Evolutionary conservation across 768 basidiomycete species (phyloP), one percentile per base, ranked within the genome.

Genomic region (Suillus alpinus): DNA sequence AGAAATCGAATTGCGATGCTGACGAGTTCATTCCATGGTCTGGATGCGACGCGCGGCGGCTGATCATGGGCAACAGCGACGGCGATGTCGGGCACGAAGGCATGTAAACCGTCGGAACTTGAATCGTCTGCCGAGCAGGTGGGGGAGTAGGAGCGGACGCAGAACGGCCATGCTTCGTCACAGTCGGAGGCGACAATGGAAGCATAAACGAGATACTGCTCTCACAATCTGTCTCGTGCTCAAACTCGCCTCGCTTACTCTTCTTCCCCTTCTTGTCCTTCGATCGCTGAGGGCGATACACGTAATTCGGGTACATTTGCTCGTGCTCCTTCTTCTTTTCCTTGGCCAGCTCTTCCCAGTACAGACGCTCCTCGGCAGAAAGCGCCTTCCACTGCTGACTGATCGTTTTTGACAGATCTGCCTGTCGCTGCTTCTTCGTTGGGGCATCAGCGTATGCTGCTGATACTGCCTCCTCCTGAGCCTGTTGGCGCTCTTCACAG

Each of bases 301-400:
- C 88, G 73, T 91, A 91, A 72, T 86, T 80, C 67, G 90, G 89
- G 65, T 90, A 87, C 78, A 85, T 77, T 69, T 79, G 76, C 76
- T 87, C 87, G 73, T 91, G 88, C 77, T 91, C 88, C 77, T 83
- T 84, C 81, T 91, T 89, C 78, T 86, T 87, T 74, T 87, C 86
- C 80, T 87, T 88, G 14, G 90, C 90, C 65, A 87, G 73, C 59
- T 84, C 80, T 76, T 91, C 89, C 90, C 90, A 92, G 67, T 85
- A 81, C 68, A 83, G 75, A 57, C 87, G 78, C 74, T 92, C 89
- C 68, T 87, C 87, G 37, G 81, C 53, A 13, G 83, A 68, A 57
- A 92, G 81, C 31, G 80, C 71, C 75, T 89, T 89, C 90, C 90
- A 92, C 75, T 89, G 86, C 76, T 87, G 86, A 68, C 86, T 88